Evolutionary conservation across 345 rosid genomes (phyloP).

Genomic region (Pseudoturritis turrita): DNA sequence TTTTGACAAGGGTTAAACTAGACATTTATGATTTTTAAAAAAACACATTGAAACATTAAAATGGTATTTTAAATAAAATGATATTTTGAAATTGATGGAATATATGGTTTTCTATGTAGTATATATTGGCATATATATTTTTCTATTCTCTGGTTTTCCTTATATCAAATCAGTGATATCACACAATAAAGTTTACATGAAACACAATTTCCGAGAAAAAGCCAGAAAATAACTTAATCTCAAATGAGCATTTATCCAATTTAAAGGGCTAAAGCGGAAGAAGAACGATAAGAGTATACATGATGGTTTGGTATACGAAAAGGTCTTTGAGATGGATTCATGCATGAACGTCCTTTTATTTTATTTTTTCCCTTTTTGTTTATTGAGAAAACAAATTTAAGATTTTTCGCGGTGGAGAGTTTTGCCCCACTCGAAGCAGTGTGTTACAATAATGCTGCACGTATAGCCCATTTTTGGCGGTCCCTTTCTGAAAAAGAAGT

Average conservation of each 20-base stretch:
- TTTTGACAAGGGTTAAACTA: too few species aligned
- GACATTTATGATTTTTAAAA: too few species aligned
- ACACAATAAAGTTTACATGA: not conserved
- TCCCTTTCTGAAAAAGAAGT: slow-evolving; percentile 30
- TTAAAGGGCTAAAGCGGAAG: slow-evolving; percentile 15
- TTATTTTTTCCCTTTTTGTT: not conserved
- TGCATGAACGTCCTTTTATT: slow-evolving; percentile 23
- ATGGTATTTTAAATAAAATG: too few species aligned
- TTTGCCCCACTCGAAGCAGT: slow-evolving; percentile 34
- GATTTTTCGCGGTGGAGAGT: slow-evolving; percentile 17
- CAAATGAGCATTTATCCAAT: not conserved
- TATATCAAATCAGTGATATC: not conserved
- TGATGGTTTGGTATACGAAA: slow-evolving; percentile 23
- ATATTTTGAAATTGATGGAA: too few species aligned
- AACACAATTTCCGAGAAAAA: slow-evolving; percentile 9
- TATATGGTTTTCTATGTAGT: too few species aligned
- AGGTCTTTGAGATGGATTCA: slow-evolving; percentile 20
- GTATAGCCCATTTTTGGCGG: slow-evolving; percentile 21
- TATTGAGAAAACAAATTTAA: not conserved
- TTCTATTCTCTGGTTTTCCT: too few species aligned
- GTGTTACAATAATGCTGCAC: slow-evolving; percentile 24
- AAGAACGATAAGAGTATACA: slow-evolving; percentile 27
- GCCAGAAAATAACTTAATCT: not conserved
- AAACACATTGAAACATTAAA: too few species aligned
- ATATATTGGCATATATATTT: too few species aligned